Conservation (phyloP, 441 rosid species). For the Viola pubescens region DNA sequence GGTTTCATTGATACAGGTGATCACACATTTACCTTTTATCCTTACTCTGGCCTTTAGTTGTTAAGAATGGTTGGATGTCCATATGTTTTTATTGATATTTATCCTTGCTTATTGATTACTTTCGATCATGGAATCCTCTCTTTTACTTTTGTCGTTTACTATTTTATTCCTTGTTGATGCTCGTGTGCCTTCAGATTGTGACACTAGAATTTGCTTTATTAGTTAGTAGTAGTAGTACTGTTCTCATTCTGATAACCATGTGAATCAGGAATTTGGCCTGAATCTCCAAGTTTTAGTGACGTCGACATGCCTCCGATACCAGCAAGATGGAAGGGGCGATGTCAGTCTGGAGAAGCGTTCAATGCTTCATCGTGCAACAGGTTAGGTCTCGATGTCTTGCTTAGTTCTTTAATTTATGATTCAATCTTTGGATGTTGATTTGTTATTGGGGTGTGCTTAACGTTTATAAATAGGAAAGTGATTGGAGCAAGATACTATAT, state of each 20-base stretch:
- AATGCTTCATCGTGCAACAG: conserved; percentile 59
- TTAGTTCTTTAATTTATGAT: neutral
- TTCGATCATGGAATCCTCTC: neutral
- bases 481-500: conserved; percentile 49
- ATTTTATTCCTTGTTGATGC: neutral
- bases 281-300: conserved; percentile 58
- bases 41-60: too few species aligned
- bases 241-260: conserved; percentile 7
- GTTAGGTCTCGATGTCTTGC: conserved; percentile 21
- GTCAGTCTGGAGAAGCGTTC: conserved; percentile 56
- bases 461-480: conserved; percentile 33
- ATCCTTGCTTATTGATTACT: neutral
- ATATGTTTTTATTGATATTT: neutral
- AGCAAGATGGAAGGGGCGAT: conserved; percentile 49
- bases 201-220: too few species aligned
- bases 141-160: neutral
- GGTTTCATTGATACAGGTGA: conserved; percentile 52
- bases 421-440: neutral
- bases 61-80: too few species aligned
- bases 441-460: conserved; percentile 7
- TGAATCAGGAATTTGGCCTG: conserved; percentile 68
- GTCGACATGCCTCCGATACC: conserved; percentile 63
- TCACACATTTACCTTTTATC: neutral
- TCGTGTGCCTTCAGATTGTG: too few species aligned
- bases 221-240: neutral